phyloP scores from a whole-genome alignment of 768 basidiomycete genomes.

The Lactarius trivialis region DNA sequence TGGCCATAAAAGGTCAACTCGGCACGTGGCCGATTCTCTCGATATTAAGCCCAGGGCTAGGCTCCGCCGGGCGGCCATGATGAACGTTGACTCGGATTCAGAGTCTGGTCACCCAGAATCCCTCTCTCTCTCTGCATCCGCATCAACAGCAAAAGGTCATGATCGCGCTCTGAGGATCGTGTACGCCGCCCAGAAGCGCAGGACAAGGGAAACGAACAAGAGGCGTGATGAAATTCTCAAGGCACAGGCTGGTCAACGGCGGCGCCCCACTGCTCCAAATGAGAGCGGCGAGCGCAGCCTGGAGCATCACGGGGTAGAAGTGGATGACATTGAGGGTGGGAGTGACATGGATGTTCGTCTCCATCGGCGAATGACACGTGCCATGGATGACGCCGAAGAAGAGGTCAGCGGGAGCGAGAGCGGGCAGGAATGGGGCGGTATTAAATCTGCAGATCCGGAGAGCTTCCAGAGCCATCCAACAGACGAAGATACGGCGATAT shows the following conservation, averaged over 20 bases:
- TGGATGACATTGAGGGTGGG: slow-evolving; percentile 6
- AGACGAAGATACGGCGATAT: slow-evolving; percentile 6
- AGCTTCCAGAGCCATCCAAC: neutral
- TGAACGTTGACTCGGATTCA: slow-evolving; percentile 11
- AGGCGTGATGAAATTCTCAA: slow-evolving; percentile 20
- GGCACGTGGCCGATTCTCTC: slow-evolving; percentile 13
- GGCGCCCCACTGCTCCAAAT: neutral
- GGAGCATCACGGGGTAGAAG: slow-evolving; percentile 7
- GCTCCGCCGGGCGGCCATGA: neutral
- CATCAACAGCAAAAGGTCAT: slow-evolving; percentile 10
- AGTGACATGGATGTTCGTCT: slow-evolving; percentile 6
- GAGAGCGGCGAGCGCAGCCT: slow-evolving; percentile 4
- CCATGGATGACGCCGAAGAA: slow-evolving; percentile 22
- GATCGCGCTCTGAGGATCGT: slow-evolving; percentile 12
- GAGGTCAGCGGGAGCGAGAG: slow-evolving; percentile 5
- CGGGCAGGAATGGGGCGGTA: slow-evolving; percentile 16
- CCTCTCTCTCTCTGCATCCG: slow-evolving; percentile 19
- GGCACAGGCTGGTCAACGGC: slow-evolving; percentile 14
- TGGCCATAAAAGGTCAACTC: neutral
- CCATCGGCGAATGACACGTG: slow-evolving; percentile 19
- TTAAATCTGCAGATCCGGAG: neutral
- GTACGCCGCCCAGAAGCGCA: slow-evolving; percentile 11
- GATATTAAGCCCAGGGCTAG: slow-evolving; percentile 6
- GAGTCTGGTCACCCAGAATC: slow-evolving; percentile 20
- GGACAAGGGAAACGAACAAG: slow-evolving; percentile 17